Base-by-base conservation (phyloP, 257 asterid genomes). In the Striga asiatica region DNA sequence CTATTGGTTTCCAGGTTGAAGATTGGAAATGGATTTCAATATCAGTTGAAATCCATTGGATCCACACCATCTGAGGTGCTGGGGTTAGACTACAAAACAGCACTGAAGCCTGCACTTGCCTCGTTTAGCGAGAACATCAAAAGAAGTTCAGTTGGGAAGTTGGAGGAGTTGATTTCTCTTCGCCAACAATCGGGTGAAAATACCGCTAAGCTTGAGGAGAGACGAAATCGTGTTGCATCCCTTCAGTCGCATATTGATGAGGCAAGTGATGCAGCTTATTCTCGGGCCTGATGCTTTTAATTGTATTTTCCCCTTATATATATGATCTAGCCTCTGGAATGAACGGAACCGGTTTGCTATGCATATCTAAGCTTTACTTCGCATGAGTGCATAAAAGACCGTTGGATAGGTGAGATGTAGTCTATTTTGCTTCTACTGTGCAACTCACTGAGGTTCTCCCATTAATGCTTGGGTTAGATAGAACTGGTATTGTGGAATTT, bases 1-100 rank as follows among this genome's bases (percentile, higher is more conserved):
- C 55, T 56, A 50, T 46, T 37, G 48, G 42, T 73, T 60, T 73
- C 10, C 57, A 91, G 95, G 89, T 77, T 91, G 55, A 91, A 91
- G 77, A 78, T 91, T 46, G 94, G 84, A 64, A 80, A 74, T 73
- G 95, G 81, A 65, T 80, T 77, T 62, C 94, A 80, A 45, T 91
- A 73, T 84, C 82, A 82, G 75, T 57, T 91, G 73, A 78, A 91
- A 61, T 65, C 84, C 49, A 76, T 71, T 43, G 96, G 94, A 45
- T 80, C 85, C 72, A 73, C 93, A 2, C 71, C 89, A 54, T 53
- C 63, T 37, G 86, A 87, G 78, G 78, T 91, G 28, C 58, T 91
- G 78, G 94, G 89, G 29, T 65, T 51, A 69, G 94, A 87, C 56
- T 84, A 84, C 82, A 87, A 87, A 64, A 52, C 82, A 34, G 62